Evolutionary conservation across 1,284 basidiomycete species (phyloP), one percentile per base, ranked within the genome.

Genomic region (Microbotryum silenes-acaulis): DNA sequence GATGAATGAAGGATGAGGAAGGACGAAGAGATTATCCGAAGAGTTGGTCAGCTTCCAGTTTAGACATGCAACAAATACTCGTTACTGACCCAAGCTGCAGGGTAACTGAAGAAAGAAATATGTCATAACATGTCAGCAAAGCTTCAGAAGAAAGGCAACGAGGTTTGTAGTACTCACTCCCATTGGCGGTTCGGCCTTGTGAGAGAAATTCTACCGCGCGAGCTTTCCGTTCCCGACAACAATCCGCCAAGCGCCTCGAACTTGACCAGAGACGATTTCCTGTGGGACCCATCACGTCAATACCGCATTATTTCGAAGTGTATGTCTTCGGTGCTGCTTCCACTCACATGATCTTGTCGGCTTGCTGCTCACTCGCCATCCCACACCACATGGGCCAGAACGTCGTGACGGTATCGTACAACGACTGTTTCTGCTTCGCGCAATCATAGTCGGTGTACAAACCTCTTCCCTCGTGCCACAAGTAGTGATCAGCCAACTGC

Each of bases 341-440:
- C 8, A 81, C 88, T 68, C 79, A 90, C 86, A 97, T 87, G 72
- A 98, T 83, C 76, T 87, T 86, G 82, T 88, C 87, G 53, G 89
- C 89, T 77, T 98, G 96, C 66, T 91, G 86, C 71, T 96, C 91
- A 71, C 88, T 91, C 27, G 93, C 91, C 76, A 91, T 91, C 14
- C 94, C 96, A 16, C 92, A 91, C 96, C 94, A 98, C 65, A 98
- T 81, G 53, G 91, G 83, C 93, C 93, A 98, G 77, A 94, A 88
- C 25, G 89, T 82, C 1, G 96, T 98, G 46, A 91, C 94, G 73
- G 87, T 89, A 79, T 98, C 96, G 74, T 97, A 98, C 70, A 91
- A 76, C 66, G 86, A 89, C 79, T 96, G 92, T 77, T 87, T 87
- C 79, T 89, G 84, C 75, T 86, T 83, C 58, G 85, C 87, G 18